Evolutionary conservation across 352 stramenopile genomes (phyloP).

Genomic region (Phytophthora cryptogea): DNA sequence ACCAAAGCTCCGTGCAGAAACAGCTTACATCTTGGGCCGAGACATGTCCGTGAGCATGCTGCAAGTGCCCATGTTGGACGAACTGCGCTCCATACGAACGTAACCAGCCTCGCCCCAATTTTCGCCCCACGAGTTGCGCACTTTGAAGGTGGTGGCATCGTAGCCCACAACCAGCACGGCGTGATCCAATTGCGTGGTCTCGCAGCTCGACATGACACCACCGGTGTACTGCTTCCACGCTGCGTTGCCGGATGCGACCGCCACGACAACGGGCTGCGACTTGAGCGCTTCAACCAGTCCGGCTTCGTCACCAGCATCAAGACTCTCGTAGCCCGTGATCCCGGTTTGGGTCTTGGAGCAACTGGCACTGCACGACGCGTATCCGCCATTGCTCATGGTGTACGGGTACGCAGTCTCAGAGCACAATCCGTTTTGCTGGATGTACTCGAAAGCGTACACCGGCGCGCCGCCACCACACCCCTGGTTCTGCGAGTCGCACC

Average conservation of each 20-base stretch:
- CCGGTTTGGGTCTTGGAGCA: slow-evolving; percentile 38
- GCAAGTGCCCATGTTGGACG: slow-evolving; percentile 46
- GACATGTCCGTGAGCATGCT: slow-evolving; percentile 57
- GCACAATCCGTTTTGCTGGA: slow-evolving; percentile 83
- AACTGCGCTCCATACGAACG: slow-evolving; percentile 83
- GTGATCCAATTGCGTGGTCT: slow-evolving; percentile 93
- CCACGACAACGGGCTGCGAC: slow-evolving; percentile 92
- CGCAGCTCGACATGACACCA: slow-evolving; percentile 83
- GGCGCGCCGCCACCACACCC: slow-evolving; percentile 91
- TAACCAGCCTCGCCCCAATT: slow-evolving; percentile 92
- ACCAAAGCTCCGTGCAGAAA: not conserved
- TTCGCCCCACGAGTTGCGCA: slow-evolving; percentile 97
- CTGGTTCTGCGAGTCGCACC: slow-evolving; percentile 85
- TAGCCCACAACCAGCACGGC: slow-evolving; percentile 96
- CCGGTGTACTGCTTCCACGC: slow-evolving; percentile 96
- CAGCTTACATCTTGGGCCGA: slow-evolving; percentile 41
- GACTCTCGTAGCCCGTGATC: slow-evolving; percentile 54
- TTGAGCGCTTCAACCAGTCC: slow-evolving; percentile 86
- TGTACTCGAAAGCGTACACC: slow-evolving; percentile 92
- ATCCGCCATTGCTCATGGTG: slow-evolving; percentile 27
- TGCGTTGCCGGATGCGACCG: slow-evolving; percentile 92
- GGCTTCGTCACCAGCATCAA: slow-evolving; percentile 65
- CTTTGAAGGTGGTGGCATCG: slow-evolving; percentile 81
- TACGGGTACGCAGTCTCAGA: slow-evolving; percentile 81
- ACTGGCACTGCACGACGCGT: slow-evolving; percentile 29